Evolutionary conservation across 2,329 filamentous ascomycete genomes (phyloP).

Genomic region (Mollisia scopiformis): DNA sequence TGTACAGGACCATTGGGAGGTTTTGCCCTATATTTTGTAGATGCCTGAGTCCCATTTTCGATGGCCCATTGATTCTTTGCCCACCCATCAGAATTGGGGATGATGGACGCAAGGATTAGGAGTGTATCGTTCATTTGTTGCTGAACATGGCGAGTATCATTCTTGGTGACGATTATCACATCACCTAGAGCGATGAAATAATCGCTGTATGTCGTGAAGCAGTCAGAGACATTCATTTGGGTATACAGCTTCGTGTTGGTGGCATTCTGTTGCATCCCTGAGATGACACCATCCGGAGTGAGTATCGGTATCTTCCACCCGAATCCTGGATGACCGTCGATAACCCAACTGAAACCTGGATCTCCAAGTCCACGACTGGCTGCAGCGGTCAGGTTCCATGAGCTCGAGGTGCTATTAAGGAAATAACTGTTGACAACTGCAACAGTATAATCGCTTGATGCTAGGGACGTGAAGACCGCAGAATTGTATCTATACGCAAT

Average conservation of each 20-base stretch:
- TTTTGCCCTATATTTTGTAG: background rate
- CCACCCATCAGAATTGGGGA: background rate
- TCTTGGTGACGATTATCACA: background rate
- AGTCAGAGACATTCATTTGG: background rate
- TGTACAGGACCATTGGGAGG: background rate
- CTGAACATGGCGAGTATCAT: too few relatives aligned
- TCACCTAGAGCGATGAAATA: background rate
- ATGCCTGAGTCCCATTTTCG: background rate
- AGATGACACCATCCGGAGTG: background rate
- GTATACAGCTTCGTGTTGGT: background rate
- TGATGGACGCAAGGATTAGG: background rate
- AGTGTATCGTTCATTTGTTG: too few relatives aligned
- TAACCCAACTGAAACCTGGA: too few relatives aligned
- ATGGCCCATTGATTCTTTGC: background rate
- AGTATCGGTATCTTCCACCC: background rate
- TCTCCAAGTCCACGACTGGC: too few relatives aligned
- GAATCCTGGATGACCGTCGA: too few relatives aligned
- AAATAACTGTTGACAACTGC: background rate
- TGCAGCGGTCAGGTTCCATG: background rate
- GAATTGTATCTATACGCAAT: background rate
- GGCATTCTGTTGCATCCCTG: too few relatives aligned
- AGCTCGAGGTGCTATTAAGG: background rate
- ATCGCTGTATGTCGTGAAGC: background rate
- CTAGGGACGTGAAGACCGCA: background rate
- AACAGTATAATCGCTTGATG: background rate